phyloP scores from a whole-genome alignment of 805 yeast species.

The Hyphopichia homilentoma region DNA sequence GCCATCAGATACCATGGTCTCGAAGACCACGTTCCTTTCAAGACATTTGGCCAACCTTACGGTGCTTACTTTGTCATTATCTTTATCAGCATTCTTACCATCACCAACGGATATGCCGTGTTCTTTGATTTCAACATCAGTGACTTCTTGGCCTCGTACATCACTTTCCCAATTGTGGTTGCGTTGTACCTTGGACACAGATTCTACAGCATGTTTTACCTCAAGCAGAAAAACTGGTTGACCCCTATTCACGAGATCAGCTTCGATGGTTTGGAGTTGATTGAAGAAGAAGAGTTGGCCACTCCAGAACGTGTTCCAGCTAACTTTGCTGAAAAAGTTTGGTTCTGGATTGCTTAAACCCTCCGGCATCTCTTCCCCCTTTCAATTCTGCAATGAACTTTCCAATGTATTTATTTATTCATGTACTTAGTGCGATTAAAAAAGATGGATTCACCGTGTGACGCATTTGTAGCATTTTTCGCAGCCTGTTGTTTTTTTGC shows the following conservation, averaged over 20 bases:
- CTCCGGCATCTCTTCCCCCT: no score
- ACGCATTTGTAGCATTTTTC: no score
- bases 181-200: slow-evolving; percentile 58
- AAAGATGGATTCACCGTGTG: no score
- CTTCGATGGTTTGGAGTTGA: slow-evolving; percentile 54
- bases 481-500: no score
- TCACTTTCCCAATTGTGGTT: slow-evolving; percentile 57
- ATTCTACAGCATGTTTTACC: slow-evolving; percentile 31
- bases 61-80: slow-evolving; percentile 53
- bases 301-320: slow-evolving; percentile 35
- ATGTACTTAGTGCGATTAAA: no score
- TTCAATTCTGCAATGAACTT: no score
- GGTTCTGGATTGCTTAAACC: slow-evolving; percentile 51
- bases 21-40: slow-evolving; percentile 45
- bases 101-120: slow-evolving; percentile 73
- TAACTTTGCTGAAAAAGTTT: slow-evolving; percentile 40
- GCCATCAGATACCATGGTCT: slow-evolving; percentile 54
- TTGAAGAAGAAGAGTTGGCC: slow-evolving; percentile 49
- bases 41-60: no score
- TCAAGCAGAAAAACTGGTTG: slow-evolving; percentile 33
- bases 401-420: no score
- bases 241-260: slow-evolving; percentile 58
- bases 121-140: slow-evolving; percentile 55
- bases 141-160: slow-evolving; percentile 69
- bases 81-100: slow-evolving; percentile 47